These are phyloP conservation scores for Boletus eberwhitei DNA, from an alignment of 768 basidiomycete species.

Conservation along the genomic window DNA sequence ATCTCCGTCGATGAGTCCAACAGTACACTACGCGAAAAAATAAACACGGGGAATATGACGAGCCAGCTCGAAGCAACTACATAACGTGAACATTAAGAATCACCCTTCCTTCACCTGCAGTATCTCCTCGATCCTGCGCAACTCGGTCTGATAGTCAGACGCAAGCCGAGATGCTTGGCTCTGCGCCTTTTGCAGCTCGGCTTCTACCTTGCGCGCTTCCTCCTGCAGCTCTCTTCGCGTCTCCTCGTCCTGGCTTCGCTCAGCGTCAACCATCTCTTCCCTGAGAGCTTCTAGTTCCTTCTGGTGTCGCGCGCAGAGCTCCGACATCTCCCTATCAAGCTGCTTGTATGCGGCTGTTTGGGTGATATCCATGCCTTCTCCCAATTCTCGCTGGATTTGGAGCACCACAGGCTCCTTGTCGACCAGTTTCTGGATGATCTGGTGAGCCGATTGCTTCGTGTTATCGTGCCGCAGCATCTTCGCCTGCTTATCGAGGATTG, in stretches of 20 bases:
- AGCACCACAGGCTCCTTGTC: constrained; percentile 41
- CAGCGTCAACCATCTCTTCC: constrained; percentile 46
- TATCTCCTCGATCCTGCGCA: constrained; percentile 34
- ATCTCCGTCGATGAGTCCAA: constrained; percentile 13
- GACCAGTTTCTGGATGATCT: constrained; percentile 43
- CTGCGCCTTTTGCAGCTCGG: constrained; percentile 27
- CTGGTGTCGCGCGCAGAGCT: constrained; percentile 42
- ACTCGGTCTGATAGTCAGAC: constrained; percentile 33
- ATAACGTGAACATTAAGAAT: constrained; percentile 23
- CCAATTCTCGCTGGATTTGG: constrained; percentile 54
- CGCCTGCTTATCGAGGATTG: constrained; percentile 45
- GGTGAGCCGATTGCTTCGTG: constrained; percentile 41
- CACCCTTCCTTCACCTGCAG: constrained; percentile 31
- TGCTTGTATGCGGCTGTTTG: constrained; percentile 54
- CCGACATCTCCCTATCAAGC: constrained; percentile 46
- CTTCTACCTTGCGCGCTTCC: constrained; percentile 34
- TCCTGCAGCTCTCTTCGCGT: constrained; percentile 43
- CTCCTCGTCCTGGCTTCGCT: constrained; percentile 43
- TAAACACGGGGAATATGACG: constrained; percentile 13
- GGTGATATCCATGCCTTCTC: constrained; percentile 44
- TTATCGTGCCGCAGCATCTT: constrained; percentile 41
- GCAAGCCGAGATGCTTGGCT: constrained; percentile 30
- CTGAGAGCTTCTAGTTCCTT: constrained; percentile 46
- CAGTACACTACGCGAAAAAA: constrained; percentile 4
- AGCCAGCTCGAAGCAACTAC: constrained; percentile 25